Percentiles rank a stretch among this genome's conserved stretches.
These are phyloP conservation scores for bread wheat (Triticum aestivum) DNA, from an alignment of 176 grass and related monocot genomes.

Conservation along the genomic window DNA sequence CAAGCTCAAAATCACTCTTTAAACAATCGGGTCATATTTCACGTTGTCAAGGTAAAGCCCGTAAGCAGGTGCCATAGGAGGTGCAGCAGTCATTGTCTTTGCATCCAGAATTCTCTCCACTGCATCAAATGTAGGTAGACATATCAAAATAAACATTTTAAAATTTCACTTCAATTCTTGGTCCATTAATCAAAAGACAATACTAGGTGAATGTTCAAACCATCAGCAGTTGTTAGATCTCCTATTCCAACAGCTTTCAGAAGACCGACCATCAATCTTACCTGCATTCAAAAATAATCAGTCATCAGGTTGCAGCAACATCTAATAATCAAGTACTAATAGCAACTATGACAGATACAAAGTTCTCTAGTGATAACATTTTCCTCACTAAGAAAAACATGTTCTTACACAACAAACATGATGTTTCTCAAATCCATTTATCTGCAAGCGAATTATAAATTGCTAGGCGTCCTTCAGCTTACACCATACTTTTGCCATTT, in stretches of 20 bases:
- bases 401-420: neutral
- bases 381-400: neutral
- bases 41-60: constrained; percentile 88
- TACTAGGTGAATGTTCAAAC: constrained; percentile 32
- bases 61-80: constrained; percentile 86
- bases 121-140: constrained; percentile 40
- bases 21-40: constrained; percentile 74
- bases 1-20: constrained; percentile 16
- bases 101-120: constrained; percentile 80
- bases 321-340: constrained; percentile 23
- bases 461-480: neutral
- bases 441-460: neutral
- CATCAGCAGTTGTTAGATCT: constrained; percentile 59
- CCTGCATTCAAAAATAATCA: constrained; percentile 50
- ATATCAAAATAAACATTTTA: constrained; percentile 1
- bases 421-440: neutral
- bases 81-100: constrained; percentile 72
- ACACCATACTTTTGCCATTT: neutral
- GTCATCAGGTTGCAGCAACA: neutral
- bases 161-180: constrained; percentile 12
- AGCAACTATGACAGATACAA: neutral
- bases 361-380: constrained; percentile 1
- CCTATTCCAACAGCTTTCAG: constrained; percentile 90
- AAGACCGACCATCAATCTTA: constrained; percentile 93
- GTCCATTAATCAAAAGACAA: constrained; percentile 21